Evolutionary conservation across 805 yeast species (phyloP), one percentile per base, ranked within the genome.

Genomic region (Wickerhamiella azymoides): DNA sequence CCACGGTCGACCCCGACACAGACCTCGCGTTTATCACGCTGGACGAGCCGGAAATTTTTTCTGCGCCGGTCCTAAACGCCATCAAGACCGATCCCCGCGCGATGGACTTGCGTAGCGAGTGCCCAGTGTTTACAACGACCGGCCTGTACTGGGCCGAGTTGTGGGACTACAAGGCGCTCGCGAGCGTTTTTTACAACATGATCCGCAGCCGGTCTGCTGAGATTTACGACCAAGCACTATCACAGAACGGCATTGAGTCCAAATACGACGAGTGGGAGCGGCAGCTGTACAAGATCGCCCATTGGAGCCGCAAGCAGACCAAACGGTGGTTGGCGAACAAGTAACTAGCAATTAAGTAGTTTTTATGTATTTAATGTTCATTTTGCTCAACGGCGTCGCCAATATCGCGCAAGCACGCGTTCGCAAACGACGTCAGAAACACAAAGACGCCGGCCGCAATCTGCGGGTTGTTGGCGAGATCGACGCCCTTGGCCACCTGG

Each of bases 101-200:
- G 16, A 67, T 85, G n/a, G 89, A 84, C 56, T 58, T 84, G 24
- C 80, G 81, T 51, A 61, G 77, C 2, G 72, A 80, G 32, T 66
- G 73, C 45, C 73, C 86, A 0, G 73, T 82, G 54, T 92, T 74
- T 61, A 84, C 81, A 54, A 66, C 71, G 18, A 61, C 86, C 24
- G 80, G 80, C 5, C 77, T 79, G 45, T 77, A 79, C 55, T 89
- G 97, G 96, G 72, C 81, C 9, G 59, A 68, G 39, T 64, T 88
- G 62, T 84, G 80, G 58, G 72, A 69, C 18, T 67, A 67, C 16
- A 80, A 75, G 45, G 64, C 86, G 32, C 70, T 77, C 1, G 70
- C 70, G 7, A n/a, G 24, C 16, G 70, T 74, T 2, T 66, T 70
- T 1, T 44, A 42, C 30, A 46, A 70, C 36, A 73, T 86, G 69